A percentile compares a stretch with the other conserved stretches of the same genome.
phyloP scores from a whole-genome alignment of 768 basidiomycete species.

The Suillus paluster region DNA sequence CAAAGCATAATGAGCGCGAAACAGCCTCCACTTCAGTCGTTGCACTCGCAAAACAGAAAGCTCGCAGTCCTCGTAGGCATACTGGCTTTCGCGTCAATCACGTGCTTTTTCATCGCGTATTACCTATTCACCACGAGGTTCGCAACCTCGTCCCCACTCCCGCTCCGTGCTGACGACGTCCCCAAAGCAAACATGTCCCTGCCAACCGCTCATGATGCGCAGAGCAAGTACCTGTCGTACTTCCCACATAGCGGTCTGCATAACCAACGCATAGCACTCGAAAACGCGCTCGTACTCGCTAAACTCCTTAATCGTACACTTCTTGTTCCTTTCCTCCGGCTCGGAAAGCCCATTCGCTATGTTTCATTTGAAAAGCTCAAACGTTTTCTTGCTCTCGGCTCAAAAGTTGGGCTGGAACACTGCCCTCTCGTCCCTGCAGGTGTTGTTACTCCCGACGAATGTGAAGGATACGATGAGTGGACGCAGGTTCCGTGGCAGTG shows the following conservation, averaged over 20 bases:
- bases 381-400: slow-evolving; percentile 49
- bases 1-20: slow-evolving; percentile 19
- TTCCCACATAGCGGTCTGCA: slow-evolving; percentile 86
- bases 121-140: slow-evolving; percentile 69
- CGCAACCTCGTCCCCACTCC: slow-evolving; percentile 19
- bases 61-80: slow-evolving; percentile 50
- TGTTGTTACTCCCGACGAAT: slow-evolving; percentile 54
- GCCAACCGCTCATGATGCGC: slow-evolving; percentile 21
- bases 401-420: slow-evolving; percentile 55
- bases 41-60: slow-evolving; percentile 30
- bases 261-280: slow-evolving; percentile 85
- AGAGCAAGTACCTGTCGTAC: slow-evolving; percentile 65
- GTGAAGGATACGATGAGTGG: slow-evolving; percentile 60
- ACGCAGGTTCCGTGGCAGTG: slow-evolving; percentile 73
- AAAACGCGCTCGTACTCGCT: slow-evolving; percentile 81
- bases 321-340: slow-evolving; percentile 74
- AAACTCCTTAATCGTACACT: slow-evolving; percentile 74
- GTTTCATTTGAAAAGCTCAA: slow-evolving; percentile 54
- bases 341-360: slow-evolving; percentile 70
- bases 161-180: slow-evolving; percentile 33
- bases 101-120: slow-evolving; percentile 63
- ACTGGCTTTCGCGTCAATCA: slow-evolving; percentile 51
- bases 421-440: slow-evolving; percentile 46
- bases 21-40: slow-evolving; percentile 3
- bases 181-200: slow-evolving; percentile 39